Percentiles rank a stretch among this genome's conserved stretches.
These are phyloP conservation scores for Piloderma croceum DNA, from an alignment of 768 basidiomycete genomes.

Conservation along the genomic window DNA sequence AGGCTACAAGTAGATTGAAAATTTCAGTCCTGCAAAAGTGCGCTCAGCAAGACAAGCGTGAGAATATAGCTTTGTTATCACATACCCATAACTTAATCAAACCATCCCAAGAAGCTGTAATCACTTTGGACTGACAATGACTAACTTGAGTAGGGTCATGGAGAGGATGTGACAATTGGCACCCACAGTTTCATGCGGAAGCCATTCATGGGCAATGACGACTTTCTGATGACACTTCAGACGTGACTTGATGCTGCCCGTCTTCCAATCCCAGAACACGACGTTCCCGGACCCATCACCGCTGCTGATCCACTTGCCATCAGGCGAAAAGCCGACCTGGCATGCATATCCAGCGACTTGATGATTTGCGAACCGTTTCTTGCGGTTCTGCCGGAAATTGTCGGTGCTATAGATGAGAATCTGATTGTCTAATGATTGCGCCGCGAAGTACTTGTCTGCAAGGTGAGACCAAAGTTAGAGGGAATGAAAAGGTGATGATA, in stretches of 20 bases:
- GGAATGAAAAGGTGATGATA: conserved; percentile 10
- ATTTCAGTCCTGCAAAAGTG: too few species aligned
- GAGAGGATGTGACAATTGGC: not conserved
- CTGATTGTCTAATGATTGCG: conserved; percentile 97
- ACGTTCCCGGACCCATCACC: conserved; percentile 94
- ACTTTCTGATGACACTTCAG: conserved; percentile 89
- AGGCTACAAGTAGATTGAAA: conserved; percentile 1
- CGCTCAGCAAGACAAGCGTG: too few species aligned
- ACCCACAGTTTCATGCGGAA: conserved; percentile 94
- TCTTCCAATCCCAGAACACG: conserved; percentile 99
- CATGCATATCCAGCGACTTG: conserved; percentile 97
- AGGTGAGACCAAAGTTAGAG: not conserved
- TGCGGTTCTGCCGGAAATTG: conserved; percentile 97
- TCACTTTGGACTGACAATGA: conserved; percentile 76
- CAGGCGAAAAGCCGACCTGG: conserved; percentile 94
- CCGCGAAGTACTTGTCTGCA: conserved; percentile 91
- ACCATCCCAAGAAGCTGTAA: conserved; percentile 97
- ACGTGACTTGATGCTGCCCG: conserved; percentile 88
- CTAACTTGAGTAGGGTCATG: not conserved
- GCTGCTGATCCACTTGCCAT: conserved; percentile 97
- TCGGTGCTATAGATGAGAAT: conserved; percentile 97
- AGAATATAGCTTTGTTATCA: too few species aligned
- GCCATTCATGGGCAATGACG: conserved; percentile 97
- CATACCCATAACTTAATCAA: conserved; percentile 95
- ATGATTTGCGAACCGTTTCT: conserved; percentile 97